Evolutionary conservation across 352 stramenopile species (phyloP).

Genomic region (Globisporangium recalcitrans): DNA sequence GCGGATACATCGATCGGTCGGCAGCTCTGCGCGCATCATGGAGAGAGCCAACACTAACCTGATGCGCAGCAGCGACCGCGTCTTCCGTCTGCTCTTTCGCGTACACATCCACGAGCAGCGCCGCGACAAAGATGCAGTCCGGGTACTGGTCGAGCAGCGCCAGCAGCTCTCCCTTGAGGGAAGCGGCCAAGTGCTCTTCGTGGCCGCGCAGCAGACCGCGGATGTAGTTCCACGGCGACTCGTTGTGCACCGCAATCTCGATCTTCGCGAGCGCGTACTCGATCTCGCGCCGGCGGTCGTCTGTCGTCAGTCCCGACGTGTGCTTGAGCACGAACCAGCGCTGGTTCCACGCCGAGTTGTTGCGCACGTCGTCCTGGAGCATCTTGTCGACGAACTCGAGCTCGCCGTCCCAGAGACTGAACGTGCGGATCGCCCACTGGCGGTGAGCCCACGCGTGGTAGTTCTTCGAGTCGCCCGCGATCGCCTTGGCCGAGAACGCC

Average conservation of each 20-base stretch:
- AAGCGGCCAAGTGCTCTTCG: slow-evolving; percentile 33
- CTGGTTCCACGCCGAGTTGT: slow-evolving; percentile 94
- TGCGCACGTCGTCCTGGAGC: slow-evolving; percentile 90
- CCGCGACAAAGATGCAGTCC: slow-evolving; percentile 69
- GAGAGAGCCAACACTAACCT: slow-evolving; percentile 24
- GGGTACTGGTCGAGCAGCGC: slow-evolving; percentile 32
- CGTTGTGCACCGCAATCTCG: slow-evolving; percentile 75
- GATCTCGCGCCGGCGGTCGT: slow-evolving; percentile 57
- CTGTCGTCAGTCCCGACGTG: slow-evolving; percentile 29
- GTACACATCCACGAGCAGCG: slow-evolving; percentile 70
- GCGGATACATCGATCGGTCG: too few relatives aligned
- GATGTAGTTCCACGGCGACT: slow-evolving; percentile 91
- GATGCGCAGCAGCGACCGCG: slow-evolving; percentile 29
- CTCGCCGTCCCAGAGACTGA: slow-evolving; percentile 90
- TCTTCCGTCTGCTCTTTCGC: slow-evolving; percentile 40
- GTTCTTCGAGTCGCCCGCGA: slow-evolving; percentile 96
- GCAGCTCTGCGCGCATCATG: too few relatives aligned
- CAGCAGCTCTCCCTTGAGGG: slow-evolving; percentile 38
- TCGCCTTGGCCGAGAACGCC: slow-evolving; percentile 88
- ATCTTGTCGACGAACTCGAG: slow-evolving; percentile 88
- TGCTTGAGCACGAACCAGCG: slow-evolving; percentile 82
- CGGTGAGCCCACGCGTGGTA: slow-evolving; percentile 98
- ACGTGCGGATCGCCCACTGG: slow-evolving; percentile 92
- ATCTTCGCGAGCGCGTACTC: slow-evolving; percentile 72
- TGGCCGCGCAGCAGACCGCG: slow-evolving; percentile 59